Percentiles rank a stretch among this genome's conserved stretches.
These are phyloP conservation scores for Mycosphaerella sp. DNA, from an alignment of 2,329 filamentous ascomycete genomes.

Conservation along the genomic window DNA sequence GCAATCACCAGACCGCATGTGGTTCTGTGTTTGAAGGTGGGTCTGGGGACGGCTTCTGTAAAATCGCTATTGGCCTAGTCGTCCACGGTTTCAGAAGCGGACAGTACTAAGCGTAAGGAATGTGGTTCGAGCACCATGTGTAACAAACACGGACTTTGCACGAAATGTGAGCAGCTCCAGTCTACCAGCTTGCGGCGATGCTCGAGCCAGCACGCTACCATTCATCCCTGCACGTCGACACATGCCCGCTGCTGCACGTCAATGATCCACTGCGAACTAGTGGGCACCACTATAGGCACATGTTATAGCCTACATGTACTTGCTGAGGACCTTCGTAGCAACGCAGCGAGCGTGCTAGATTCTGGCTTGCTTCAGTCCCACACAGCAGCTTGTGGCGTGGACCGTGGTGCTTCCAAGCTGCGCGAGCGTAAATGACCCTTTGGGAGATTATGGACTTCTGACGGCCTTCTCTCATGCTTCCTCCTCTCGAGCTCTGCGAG, in stretches of 20 bases:
- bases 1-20: constrained; percentile 19
- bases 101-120: constrained; percentile 25
- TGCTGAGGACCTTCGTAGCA: constrained; percentile 8
- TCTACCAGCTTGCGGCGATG: neutral
- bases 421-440: constrained; percentile 27
- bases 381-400: constrained; percentile 31
- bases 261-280: constrained; percentile 22
- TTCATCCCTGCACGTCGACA: constrained; percentile 21
- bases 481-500: constrained; percentile 23
- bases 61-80: constrained; percentile 14
- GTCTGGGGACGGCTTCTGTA: constrained; percentile 7
- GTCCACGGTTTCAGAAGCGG: constrained; percentile 21
- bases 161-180: neutral
- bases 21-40: constrained; percentile 12
- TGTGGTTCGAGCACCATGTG: constrained; percentile 21
- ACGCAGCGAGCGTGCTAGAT: constrained; percentile 21
- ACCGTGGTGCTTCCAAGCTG: constrained; percentile 27
- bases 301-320: constrained; percentile 10
- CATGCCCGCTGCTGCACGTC: constrained; percentile 30
- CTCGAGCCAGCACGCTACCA: constrained; percentile 14
- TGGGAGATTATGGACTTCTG: constrained; percentile 27
- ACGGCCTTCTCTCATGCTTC: constrained; percentile 21
- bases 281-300: constrained; percentile 20
- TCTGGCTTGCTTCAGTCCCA: constrained; percentile 27
- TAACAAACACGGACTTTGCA: constrained; percentile 18